These are phyloP conservation scores for Fallopia convolvulus DNA, from an alignment of 148 eudicot species.

Conservation along the genomic window DNA sequence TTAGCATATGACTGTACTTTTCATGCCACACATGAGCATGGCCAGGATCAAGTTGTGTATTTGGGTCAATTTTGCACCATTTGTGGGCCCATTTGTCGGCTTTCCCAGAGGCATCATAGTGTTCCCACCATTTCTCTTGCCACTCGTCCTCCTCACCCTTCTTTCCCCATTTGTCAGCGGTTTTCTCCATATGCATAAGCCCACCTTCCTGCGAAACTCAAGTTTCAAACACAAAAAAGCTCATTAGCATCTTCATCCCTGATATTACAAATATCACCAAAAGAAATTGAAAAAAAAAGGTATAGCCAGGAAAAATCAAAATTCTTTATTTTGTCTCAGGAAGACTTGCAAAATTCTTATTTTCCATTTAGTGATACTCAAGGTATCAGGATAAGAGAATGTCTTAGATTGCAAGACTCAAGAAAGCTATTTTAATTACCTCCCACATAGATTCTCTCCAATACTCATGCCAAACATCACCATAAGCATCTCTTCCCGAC, in stretches of 20 bases:
- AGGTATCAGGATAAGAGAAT: not conserved
- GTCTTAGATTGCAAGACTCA: not conserved
- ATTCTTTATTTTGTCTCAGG: too few species aligned
- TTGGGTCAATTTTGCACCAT: constrained; percentile 84
- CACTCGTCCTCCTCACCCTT: constrained; percentile 66
- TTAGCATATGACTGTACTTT: constrained; percentile 33
- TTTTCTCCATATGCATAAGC: constrained; percentile 59
- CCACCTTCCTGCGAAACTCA: constrained; percentile 44
- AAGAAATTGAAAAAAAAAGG: too few species aligned
- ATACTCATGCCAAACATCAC: constrained; percentile 85
- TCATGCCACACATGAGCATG: constrained; percentile 98
- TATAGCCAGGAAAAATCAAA: too few species aligned
- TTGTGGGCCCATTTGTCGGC: constrained; percentile 97
- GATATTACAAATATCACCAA: too few species aligned
- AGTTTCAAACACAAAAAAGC: not conserved
- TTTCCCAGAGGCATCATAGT: constrained; percentile 65
- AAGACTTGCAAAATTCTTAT: too few species aligned
- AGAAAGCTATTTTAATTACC: constrained; percentile 29
- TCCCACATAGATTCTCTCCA: constrained; percentile 93
- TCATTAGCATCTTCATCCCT: not conserved
- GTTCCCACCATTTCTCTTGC: constrained; percentile 89
- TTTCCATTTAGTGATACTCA: too few species aligned
- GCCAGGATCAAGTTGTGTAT: constrained; percentile 66
- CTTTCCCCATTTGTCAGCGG: constrained; percentile 94
- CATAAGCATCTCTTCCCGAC: constrained; percentile 83